These are phyloP conservation scores for Trypanosoma mega DNA, from an alignment of 208 protist genomes.

Conservation along the genomic window DNA sequence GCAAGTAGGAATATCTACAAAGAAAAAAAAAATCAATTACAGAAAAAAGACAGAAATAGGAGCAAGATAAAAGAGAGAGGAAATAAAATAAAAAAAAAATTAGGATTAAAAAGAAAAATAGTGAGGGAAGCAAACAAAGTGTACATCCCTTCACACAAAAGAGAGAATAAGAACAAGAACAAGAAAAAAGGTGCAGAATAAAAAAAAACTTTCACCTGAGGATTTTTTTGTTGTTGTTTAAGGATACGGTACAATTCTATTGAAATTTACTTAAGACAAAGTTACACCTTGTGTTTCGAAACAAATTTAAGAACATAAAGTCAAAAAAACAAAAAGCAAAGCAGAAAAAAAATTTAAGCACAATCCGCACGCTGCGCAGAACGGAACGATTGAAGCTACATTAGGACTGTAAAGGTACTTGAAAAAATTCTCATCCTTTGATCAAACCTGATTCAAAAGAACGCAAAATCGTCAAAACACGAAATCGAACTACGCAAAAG, in stretches of 20 bases:
- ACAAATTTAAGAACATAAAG: constrained; percentile 9
- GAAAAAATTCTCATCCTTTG: too few species aligned
- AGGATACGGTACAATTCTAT: too few species aligned
- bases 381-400: too few species aligned
- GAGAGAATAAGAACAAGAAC: neutral
- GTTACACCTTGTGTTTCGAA: too few species aligned
- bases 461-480: too few species aligned
- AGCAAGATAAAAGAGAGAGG: neutral
- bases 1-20: neutral
- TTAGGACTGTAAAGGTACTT: too few species aligned
- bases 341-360: neutral
- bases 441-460: too few species aligned
- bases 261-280: too few species aligned
- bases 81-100: neutral
- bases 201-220: neutral
- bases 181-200: neutral
- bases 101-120: neutral
- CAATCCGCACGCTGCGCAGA: too few species aligned
- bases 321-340: neutral
- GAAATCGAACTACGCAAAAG: neutral
- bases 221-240: neutral
- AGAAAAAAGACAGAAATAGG: neutral
- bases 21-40: neutral
- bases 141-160: neutral
- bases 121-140: neutral